Conservation (phyloP, 2,329 filamentous ascomycete species). For the Aspergillus sp. region DNA sequence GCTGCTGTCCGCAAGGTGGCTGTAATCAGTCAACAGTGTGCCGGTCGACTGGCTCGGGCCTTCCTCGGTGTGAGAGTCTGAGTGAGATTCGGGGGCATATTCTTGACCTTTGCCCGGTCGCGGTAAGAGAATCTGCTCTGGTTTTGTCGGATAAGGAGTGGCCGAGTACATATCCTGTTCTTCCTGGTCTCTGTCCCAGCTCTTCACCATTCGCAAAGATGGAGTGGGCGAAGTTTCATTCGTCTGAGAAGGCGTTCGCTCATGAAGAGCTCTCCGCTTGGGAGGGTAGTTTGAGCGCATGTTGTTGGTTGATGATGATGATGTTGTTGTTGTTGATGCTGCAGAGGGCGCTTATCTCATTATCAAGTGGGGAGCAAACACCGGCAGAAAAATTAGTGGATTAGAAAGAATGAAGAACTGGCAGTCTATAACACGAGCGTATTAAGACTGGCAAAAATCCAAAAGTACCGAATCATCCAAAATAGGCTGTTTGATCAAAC, state of each 20-base stretch:
- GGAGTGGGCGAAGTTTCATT: slow-evolving; percentile 37
- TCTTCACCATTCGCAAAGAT: slow-evolving; percentile 33
- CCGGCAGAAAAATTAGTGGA: too few species aligned
- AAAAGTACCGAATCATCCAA: too few species aligned
- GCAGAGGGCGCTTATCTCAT: too few species aligned
- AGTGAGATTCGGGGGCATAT: slow-evolving; percentile 25
- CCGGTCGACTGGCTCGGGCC: slow-evolving; percentile 21
- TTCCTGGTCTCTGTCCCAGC: slow-evolving; percentile 22
- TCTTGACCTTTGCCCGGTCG: slow-evolving; percentile 35
- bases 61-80: slow-evolving; percentile 23
- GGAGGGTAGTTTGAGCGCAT: slow-evolving; percentile 29
- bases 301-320: neutral
- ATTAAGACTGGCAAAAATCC: too few species aligned
- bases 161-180: slow-evolving; percentile 30
- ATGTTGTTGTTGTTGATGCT: too few species aligned
- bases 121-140: slow-evolving; percentile 41
- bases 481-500: too few species aligned
- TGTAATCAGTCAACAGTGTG: slow-evolving; percentile 25
- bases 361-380: too few species aligned
- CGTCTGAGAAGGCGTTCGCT: slow-evolving; percentile 41
- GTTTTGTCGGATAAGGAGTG: slow-evolving; percentile 44
- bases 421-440: too few species aligned
- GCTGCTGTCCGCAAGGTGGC: slow-evolving; percentile 20
- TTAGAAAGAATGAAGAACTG: too few species aligned
- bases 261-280: slow-evolving; percentile 40